Percentiles rank a stretch among this genome's conserved stretches.
Conservation (phyloP, 148 eudicot genomes). For the Vaccinium vitisidaea region DNA sequence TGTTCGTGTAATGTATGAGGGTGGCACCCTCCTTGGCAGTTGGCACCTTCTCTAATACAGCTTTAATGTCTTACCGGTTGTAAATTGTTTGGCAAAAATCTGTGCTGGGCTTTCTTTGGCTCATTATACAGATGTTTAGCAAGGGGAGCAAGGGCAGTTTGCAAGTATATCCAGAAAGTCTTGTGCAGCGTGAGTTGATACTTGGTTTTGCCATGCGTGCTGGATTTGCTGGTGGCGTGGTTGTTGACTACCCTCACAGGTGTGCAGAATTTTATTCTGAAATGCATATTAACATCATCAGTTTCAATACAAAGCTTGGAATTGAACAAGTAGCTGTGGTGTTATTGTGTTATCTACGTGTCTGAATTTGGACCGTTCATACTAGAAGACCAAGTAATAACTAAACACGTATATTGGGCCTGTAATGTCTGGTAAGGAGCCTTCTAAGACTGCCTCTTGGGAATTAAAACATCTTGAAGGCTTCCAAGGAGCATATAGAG, state of each 20-base stretch:
- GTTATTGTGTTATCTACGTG: neutral
- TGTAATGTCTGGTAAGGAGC: neutral
- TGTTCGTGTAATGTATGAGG: neutral
- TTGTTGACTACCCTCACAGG: constrained; percentile 98
- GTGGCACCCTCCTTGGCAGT: neutral
- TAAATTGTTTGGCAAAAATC: neutral
- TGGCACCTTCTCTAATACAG: neutral
- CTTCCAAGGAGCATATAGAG: neutral
- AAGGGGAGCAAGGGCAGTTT: constrained; percentile 94
- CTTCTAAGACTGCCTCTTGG: neutral
- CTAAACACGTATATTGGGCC: neutral
- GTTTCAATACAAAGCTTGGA: neutral
- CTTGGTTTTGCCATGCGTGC: constrained; percentile 84
- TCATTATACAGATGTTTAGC: constrained; percentile 76
- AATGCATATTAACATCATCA: neutral
- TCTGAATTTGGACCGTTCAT: neutral
- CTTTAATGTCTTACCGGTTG: neutral
- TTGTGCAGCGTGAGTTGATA: constrained; percentile 82
- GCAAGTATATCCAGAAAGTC: constrained; percentile 87
- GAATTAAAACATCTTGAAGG: neutral
- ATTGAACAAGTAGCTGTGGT: neutral
- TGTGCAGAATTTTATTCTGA: constrained; percentile 17
- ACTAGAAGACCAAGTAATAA: no score
- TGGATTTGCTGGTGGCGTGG: constrained; percentile 97
- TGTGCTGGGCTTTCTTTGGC: constrained; percentile 84